Evolutionary conservation across 108 stramenopile genomes (phyloP).

Genomic region (Pseudonitzschia multiseries): DNA sequence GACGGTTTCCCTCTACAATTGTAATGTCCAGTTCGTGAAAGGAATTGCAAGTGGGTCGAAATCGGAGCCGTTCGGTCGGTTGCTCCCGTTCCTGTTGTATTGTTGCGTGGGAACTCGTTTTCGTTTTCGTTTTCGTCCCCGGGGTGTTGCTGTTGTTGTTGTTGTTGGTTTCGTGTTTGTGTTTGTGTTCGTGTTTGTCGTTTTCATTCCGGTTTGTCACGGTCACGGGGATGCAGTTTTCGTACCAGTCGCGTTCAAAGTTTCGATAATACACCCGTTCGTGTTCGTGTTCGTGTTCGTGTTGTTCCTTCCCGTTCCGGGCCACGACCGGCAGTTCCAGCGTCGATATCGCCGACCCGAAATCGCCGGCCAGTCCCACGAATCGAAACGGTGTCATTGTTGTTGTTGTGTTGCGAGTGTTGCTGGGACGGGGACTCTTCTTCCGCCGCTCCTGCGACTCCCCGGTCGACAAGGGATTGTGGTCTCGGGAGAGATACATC

Average conservation of each 20-base stretch:
- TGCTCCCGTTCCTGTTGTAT: background rate
- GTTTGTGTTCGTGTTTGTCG: too few species aligned
- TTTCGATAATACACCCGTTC: background rate
- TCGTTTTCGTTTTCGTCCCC: background rate
- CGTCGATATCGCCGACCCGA: too few species aligned
- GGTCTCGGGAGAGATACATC: background rate
- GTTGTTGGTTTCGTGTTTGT: background rate
- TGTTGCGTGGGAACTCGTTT: background rate
- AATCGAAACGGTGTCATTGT: too few species aligned
- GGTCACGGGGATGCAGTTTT: constrained; percentile 15
- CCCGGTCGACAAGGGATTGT: background rate
- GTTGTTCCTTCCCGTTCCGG: background rate
- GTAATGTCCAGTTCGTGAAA: constrained; percentile 30
- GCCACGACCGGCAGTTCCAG: background rate
- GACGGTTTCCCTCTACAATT: too few species aligned
- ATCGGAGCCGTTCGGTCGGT: background rate
- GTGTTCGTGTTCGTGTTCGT: background rate
- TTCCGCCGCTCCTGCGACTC: too few species aligned
- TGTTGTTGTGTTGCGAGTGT: too few species aligned
- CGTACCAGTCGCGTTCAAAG: constrained; percentile 33
- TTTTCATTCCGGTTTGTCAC: background rate
- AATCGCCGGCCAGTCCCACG: background rate
- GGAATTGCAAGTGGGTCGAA: constrained; percentile 28
- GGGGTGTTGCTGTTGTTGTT: background rate
- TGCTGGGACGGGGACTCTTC: too few species aligned